A percentile compares a stretch with the other conserved stretches of the same genome.
Conservation (phyloP, 1,284 basidiomycete genomes). For the Coniophora puteana region DNA sequence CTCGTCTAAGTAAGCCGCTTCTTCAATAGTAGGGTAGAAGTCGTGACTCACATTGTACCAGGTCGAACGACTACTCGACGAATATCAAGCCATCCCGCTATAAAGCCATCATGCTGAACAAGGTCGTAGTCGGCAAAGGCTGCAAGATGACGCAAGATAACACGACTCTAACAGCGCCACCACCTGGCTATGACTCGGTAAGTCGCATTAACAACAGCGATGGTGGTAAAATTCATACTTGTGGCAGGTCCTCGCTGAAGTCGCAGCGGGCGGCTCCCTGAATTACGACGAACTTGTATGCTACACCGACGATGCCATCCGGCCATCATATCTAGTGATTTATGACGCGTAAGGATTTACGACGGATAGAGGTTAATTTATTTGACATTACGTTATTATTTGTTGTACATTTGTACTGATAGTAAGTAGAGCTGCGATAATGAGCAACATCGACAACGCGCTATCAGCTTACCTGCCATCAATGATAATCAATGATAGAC, state of each 20-base stretch:
- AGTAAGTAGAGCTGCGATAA: too few species aligned
- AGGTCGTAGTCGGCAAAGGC: constrained; percentile 65
- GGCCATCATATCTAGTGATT: constrained; percentile 60
- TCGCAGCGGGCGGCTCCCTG: constrained; percentile 45
- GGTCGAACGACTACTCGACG: constrained; percentile 60
- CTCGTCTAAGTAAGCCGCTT: constrained; percentile 46
- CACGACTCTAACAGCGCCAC: constrained; percentile 46
- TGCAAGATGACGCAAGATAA: constrained; percentile 58
- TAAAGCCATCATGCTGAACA: constrained; percentile 63
- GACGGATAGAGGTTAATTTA: neutral
- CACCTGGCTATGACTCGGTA: constrained; percentile 59
- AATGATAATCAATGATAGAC: too few species aligned
- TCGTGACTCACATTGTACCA: constrained; percentile 15
- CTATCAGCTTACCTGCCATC: too few species aligned
- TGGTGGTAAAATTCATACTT: neutral
- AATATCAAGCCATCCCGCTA: constrained; percentile 47
- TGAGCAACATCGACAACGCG: too few species aligned
- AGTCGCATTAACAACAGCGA: constrained; percentile 17
- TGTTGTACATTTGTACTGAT: too few species aligned
- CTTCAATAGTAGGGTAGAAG: neutral
- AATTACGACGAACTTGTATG: constrained; percentile 66
- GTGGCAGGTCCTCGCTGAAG: constrained; percentile 52
- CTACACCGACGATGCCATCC: constrained; percentile 61
- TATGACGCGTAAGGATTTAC: constrained; percentile 40
- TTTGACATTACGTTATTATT: too few species aligned